Percentiles rank a stretch among this genome's conserved stretches.
phyloP scores from a whole-genome alignment of 257 asterid species.

The Ophiorrhiza pumila region DNA sequence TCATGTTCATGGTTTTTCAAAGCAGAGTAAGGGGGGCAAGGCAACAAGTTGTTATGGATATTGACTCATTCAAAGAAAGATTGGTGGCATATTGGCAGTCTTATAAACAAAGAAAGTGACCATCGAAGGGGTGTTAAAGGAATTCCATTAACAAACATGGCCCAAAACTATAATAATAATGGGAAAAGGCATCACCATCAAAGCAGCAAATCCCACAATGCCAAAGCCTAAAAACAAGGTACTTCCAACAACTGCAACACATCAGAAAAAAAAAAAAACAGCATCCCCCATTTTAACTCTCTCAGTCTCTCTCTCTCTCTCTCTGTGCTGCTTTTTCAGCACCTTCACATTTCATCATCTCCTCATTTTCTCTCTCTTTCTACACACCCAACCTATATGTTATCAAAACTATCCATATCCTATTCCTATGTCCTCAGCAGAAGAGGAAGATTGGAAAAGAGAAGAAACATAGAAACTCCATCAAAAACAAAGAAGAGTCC shows the following conservation, averaged over 20 bases:
- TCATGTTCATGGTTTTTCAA: conserved; percentile 10
- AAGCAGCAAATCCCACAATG: conserved; percentile 27
- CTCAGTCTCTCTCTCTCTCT: conserved; percentile 20
- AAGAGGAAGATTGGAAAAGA: conserved; percentile 18
- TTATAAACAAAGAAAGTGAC: conserved; percentile 15
- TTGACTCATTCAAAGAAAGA: conserved; percentile 25
- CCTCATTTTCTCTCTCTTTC: conserved; percentile 25
- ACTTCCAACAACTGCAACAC: conserved; percentile 38
- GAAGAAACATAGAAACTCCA: conserved; percentile 29
- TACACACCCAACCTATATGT: conserved; percentile 6
- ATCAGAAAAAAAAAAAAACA: conserved; percentile 30
- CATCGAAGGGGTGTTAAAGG: conserved; percentile 30
- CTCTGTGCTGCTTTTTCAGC: conserved; percentile 40
- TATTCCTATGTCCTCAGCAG: conserved; percentile 26
- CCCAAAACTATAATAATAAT: conserved; percentile 14
- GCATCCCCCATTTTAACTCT: conserved; percentile 13
- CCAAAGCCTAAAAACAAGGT: conserved; percentile 42
- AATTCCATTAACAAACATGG: not conserved
- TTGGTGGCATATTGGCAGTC: not conserved
- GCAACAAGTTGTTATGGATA: conserved; percentile 9
- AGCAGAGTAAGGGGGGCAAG: conserved; percentile 21
- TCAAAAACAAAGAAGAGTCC: conserved; percentile 30
- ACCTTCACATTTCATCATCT: conserved; percentile 27
- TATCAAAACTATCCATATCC: conserved; percentile 23
- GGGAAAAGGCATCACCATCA: conserved; percentile 41